phyloP scores from a whole-genome alignment of 163 green algal genomes.

The Scenedesmus sp. region DNA sequence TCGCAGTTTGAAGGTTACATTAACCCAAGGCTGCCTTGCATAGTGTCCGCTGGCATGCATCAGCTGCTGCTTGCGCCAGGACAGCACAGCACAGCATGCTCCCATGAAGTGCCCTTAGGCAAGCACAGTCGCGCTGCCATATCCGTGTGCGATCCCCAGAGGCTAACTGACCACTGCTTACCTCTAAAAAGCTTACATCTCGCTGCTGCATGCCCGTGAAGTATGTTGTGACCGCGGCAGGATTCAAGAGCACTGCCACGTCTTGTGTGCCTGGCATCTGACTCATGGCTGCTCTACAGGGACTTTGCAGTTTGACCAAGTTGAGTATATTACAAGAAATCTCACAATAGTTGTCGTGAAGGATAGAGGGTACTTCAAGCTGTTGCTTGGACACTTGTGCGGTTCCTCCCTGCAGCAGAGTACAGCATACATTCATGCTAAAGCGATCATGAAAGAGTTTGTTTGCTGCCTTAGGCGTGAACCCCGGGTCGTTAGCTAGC shows the following conservation, averaged over 20 bases:
- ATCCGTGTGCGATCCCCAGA: no score
- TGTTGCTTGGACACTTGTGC: background rate
- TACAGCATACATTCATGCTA: no score
- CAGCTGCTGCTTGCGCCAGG: background rate
- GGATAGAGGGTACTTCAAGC: no score
- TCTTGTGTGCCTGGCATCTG: conserved; percentile 16
- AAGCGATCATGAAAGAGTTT: no score
- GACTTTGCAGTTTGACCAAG: no score
- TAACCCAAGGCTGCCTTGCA: no score
- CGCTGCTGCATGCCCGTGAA: conserved; percentile 7
- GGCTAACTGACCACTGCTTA: background rate
- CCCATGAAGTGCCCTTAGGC: no score
- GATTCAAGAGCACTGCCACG: conserved; percentile 14
- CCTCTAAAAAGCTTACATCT: background rate
- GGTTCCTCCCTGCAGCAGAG: no score
- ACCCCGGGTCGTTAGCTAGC: background rate
- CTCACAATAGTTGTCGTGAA: no score
- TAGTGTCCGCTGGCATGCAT: background rate
- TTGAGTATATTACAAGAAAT: no score
- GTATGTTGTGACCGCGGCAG: background rate
- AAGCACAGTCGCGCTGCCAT: no score
- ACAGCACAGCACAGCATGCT: conserved; percentile 24
- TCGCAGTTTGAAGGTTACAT: no score
- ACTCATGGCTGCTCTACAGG: background rate
- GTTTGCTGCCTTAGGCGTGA: background rate